A percentile compares a stretch with the other conserved stretches of the same genome.
These are phyloP conservation scores for Lactarius hengduanensis DNA, from an alignment of 768 basidiomycete species.

Conservation along the genomic window DNA sequence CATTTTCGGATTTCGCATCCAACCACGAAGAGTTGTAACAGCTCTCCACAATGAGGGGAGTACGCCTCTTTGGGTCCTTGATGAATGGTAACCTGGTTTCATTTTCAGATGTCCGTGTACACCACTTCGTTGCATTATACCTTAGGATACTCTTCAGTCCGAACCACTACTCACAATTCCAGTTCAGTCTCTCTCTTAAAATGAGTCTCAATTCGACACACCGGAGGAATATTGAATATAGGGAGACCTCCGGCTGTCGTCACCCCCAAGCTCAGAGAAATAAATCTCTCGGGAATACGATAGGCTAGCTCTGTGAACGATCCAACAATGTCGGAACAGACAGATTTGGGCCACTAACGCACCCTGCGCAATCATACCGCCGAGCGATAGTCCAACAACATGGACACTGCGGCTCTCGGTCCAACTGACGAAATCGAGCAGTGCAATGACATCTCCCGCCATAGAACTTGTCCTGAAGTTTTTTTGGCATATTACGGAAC, in stretches of 20 bases:
- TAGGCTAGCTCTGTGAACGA: constrained; percentile 56
- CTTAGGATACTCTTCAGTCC: constrained; percentile 22
- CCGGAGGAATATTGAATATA: constrained; percentile 64
- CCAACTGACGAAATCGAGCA: constrained; percentile 75
- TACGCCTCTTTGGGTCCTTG: too few species aligned
- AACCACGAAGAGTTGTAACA: too few species aligned
- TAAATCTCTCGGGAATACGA: constrained; percentile 63
- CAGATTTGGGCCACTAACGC: background rate
- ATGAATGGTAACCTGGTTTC: too few species aligned
- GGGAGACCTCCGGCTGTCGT: constrained; percentile 64
- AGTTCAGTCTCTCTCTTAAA: background rate
- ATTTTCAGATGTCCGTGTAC: too few species aligned
- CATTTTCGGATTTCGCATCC: too few species aligned
- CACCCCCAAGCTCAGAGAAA: constrained; percentile 63
- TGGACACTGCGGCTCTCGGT: constrained; percentile 58
- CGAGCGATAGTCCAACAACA: constrained; percentile 72
- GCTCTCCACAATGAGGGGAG: too few species aligned
- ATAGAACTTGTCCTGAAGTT: constrained; percentile 62
- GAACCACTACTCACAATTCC: constrained; percentile 25
- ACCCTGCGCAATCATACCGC: constrained; percentile 87
- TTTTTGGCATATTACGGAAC: background rate
- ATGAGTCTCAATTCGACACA: constrained; percentile 35
- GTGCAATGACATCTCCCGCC: constrained; percentile 69
- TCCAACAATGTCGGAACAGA: background rate
- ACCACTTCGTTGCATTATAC: constrained; percentile 1